Evolutionary conservation across 805 yeast genomes (phyloP).

Genomic region (Saccharomycopsis guyanensis): DNA sequence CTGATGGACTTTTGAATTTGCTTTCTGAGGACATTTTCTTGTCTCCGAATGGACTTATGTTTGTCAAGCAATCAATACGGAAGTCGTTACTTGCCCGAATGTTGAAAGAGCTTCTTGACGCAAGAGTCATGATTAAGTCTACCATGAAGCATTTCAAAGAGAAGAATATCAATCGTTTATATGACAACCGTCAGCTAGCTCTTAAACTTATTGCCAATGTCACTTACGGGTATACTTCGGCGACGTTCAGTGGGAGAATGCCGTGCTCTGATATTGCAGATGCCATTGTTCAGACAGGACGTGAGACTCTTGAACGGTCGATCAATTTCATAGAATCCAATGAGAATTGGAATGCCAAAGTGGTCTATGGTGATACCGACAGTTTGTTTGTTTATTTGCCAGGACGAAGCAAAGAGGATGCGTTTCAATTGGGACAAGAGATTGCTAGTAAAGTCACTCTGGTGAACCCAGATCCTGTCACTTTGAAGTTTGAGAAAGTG

Average conservation of each 20-base stretch:
- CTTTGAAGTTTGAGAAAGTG: conserved; percentile 84
- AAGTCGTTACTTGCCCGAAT: conserved; percentile 73
- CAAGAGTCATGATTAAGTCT: conserved; percentile 69
- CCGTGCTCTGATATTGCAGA: conserved; percentile 95
- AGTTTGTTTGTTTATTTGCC: conserved; percentile 87
- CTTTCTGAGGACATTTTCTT: conserved; percentile 49
- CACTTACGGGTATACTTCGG: conserved; percentile 93
- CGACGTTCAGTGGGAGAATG: conserved; percentile 94
- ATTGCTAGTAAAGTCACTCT: conserved; percentile 60
- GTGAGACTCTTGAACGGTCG: conserved; percentile 74
- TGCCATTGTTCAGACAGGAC: conserved; percentile 83
- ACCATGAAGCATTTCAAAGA: conserved; percentile 54
- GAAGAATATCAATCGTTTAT: conserved; percentile 31
- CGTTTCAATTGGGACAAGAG: conserved; percentile 65
- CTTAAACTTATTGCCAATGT: conserved; percentile 88
- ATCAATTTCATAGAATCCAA: conserved; percentile 57
- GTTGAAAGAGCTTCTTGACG: conserved; percentile 75
- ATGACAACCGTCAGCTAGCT: conserved; percentile 77
- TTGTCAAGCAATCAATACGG: conserved; percentile 57
- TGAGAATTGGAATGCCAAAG: conserved; percentile 73
- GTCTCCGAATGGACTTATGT: conserved; percentile 85
- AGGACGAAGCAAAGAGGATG: conserved; percentile 68
- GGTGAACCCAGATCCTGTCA: conserved; percentile 71
- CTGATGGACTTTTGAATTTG: conserved; percentile 48
- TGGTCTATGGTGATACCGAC: conserved; percentile 96